Conservation (phyloP, 176 grass and related monocot species). For the Paspalum vaginatum region DNA sequence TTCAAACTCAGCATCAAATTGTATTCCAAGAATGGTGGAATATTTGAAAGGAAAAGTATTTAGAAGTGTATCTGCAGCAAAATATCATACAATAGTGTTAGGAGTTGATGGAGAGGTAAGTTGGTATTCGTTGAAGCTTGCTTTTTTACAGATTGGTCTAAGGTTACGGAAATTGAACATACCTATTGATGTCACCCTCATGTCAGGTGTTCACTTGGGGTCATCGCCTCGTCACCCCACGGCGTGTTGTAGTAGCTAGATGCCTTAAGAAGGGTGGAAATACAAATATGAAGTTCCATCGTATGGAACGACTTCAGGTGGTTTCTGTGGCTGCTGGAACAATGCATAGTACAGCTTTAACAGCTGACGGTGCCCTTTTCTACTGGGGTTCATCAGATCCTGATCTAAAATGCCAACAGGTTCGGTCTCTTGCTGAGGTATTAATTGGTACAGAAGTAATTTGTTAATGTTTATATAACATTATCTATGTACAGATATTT, state of each 20-base stretch:
- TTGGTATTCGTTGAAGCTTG: constrained; percentile 16
- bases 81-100: constrained; percentile 89
- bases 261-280: constrained; percentile 89
- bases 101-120: constrained; percentile 89
- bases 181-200: constrained; percentile 6
- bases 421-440: constrained; percentile 45
- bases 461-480: constrained; percentile 20
- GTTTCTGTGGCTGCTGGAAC: constrained; percentile 82
- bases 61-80: constrained; percentile 80
- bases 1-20: constrained; percentile 98
- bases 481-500: constrained; percentile 63
- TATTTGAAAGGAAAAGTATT: constrained; percentile 96
- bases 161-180: constrained; percentile 32
- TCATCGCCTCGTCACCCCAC: constrained; percentile 90
- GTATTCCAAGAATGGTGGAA: constrained; percentile 88
- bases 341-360: constrained; percentile 78
- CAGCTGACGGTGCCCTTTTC: constrained; percentile 89
- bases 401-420: constrained; percentile 95
- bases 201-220: constrained; percentile 95
- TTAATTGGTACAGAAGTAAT: constrained; percentile 26
- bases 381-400: constrained; percentile 96
- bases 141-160: constrained; percentile 24
- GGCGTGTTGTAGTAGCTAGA: constrained; percentile 79
- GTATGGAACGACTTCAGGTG: constrained; percentile 88
- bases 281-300: constrained; percentile 90